phyloP scores from a whole-genome alignment of 2,329 filamentous ascomycete species.

The Cladosporium sp. region DNA sequence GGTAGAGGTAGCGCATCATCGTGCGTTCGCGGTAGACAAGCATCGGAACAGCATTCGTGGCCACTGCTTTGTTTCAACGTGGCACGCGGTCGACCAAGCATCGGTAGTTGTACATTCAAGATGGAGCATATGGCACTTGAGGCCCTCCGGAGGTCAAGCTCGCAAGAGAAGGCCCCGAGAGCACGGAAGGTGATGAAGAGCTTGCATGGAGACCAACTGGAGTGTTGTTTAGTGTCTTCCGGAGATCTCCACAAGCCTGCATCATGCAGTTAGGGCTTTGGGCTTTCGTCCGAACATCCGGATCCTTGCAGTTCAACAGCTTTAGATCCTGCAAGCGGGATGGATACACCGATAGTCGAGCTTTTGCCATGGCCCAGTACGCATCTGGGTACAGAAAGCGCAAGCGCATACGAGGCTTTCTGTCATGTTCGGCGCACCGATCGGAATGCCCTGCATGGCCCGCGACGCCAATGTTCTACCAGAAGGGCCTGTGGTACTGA shows the following conservation, averaged over 20 bases:
- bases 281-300: not conserved
- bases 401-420: not conserved
- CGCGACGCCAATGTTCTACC: not conserved
- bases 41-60: not conserved
- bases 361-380: not conserved
- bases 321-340: not conserved
- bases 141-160: not conserved
- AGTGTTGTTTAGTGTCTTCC: not conserved
- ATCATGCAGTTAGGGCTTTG: not conserved
- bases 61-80: not conserved
- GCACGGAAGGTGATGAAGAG: not conserved
- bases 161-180: not conserved
- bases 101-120: not conserved
- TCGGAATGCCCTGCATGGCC: not conserved
- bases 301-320: constrained; percentile 3
- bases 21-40: not conserved
- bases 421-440: not conserved
- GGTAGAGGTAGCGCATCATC: too few species aligned
- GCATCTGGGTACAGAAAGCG: not conserved
- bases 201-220: not conserved
- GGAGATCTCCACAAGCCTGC: constrained; percentile 2
- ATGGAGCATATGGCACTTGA: not conserved
- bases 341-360: not conserved
- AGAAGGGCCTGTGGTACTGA: not conserved
- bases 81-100: not conserved